Evolutionary conservation across 2,329 filamentous ascomycete species (phyloP).

Genomic region (Ophiocordyceps camponoti-floridani): DNA sequence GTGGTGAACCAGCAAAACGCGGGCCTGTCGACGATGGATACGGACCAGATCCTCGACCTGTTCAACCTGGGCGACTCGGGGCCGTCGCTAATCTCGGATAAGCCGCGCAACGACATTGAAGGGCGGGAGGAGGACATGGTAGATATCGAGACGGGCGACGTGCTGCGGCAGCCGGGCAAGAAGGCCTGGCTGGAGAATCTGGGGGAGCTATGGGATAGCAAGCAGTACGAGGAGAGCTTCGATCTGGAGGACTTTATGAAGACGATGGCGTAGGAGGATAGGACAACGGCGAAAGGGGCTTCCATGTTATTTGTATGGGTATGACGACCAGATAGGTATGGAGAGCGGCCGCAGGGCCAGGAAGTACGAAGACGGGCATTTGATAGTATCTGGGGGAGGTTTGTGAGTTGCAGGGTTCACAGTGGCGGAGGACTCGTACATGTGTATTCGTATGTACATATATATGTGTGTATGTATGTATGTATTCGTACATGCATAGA

Average conservation of each 20-base stretch:
- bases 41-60: conserved; percentile 90
- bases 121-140: conserved; percentile 73
- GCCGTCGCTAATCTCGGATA: conserved; percentile 44
- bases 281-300: background rate
- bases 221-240: conserved; percentile 96
- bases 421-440: no score
- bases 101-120: conserved; percentile 37
- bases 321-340: no score
- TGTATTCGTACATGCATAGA: no score
- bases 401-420: no score
- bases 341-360: no score
- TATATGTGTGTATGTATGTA: background rate
- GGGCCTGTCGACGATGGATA: conserved; percentile 88
- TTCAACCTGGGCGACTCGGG: conserved; percentile 79
- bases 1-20: conserved; percentile 99
- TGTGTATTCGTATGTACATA: no score
- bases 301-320: no score
- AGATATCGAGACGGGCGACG: conserved; percentile 79
- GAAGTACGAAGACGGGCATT: no score
- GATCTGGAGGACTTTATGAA: conserved; percentile 90
- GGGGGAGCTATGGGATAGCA: conserved; percentile 92
- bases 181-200: conserved; percentile 91
- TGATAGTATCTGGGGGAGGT: no score
- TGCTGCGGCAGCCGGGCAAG: conserved; percentile 88
- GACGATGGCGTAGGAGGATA: conserved; percentile 50